Evolutionary conservation across 805 yeast species (phyloP), one percentile per base, ranked within the genome.

Genomic region (Pichia rugopelliculosa): DNA sequence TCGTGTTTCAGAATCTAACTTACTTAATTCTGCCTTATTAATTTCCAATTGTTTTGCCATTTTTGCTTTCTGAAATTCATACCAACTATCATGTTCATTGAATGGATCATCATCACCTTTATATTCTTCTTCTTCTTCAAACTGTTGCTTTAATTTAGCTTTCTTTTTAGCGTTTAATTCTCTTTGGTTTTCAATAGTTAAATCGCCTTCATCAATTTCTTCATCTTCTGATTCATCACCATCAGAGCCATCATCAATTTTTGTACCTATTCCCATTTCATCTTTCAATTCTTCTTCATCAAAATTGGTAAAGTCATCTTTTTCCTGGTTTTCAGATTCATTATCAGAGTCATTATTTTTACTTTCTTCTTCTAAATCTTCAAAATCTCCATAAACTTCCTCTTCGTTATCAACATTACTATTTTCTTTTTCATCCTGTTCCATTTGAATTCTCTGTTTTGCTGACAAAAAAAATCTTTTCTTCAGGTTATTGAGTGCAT

Each of bases 31-130:
- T 10, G 87, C 78, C 64, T 87, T 86, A 66, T 93, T 95, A 68
- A 95, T 89, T 52, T 91, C 98, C 53, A 87, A 70, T 69, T 93
- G 99, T 64, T 93, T 91, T 48, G 96, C 89, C 81, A 95, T 90
- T 60, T 90, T 91, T 51, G 96, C 95, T 71, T 93, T 93, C 66
- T 93, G 97, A 65, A 85, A 80, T 64, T 91, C 98, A 64, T 91
- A 93, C 99, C 99, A 93, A 0, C 96, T 89, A 58, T 91, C 97
- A 48, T 87, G 88, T 60, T 86, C 95, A 47, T 78, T 83, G 39
- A 62, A 62, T 39, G 66, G 67, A 50, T 76, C 75, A 12, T 87
- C 87, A 53, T 87, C 96, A 23, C 82, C 88, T 17, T 86, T 87
- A 55, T 79, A 79, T 40, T 80, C 80, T 57, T 82, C 89, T 62